These are phyloP conservation scores for Aspergillus funiculosus DNA, from an alignment of 495 filamentous ascomycete genomes.

Conservation along the genomic window DNA sequence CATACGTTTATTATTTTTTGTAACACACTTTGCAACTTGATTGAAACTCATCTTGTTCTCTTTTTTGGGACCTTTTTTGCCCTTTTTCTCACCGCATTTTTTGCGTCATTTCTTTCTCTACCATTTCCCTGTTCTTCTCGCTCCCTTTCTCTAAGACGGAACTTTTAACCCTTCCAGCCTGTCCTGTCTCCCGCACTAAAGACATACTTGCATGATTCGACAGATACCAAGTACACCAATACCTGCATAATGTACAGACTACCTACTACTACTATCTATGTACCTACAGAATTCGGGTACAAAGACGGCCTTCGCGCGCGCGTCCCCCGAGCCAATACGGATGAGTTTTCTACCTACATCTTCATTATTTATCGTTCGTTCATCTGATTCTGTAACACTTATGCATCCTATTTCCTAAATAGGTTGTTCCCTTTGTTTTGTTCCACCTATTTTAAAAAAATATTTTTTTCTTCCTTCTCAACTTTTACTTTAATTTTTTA, in stretches of 20 bases:
- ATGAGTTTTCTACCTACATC: too few species aligned
- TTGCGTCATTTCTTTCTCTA: constrained; percentile 15
- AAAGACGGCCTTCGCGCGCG: too few species aligned
- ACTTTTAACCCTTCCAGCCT: constrained; percentile 3
- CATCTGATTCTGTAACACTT: constrained; percentile 8
- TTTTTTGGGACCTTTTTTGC: constrained; percentile 16
- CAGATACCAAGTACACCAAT: not conserved
- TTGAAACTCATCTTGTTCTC: constrained; percentile 14
- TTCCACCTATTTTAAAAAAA: too few species aligned
- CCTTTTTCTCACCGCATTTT: constrained; percentile 22
- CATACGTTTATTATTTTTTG: constrained; percentile 14
- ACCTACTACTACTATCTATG: too few species aligned
- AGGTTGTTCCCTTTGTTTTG: not conserved
- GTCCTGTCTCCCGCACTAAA: not conserved
- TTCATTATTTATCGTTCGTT: too few species aligned
- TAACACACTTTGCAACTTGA: too few species aligned
- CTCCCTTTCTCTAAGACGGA: not conserved
- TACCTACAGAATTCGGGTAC: too few species aligned
- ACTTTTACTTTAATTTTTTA: too few species aligned
- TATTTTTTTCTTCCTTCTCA: not conserved
- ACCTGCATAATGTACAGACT: too few species aligned
- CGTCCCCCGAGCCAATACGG: too few species aligned
- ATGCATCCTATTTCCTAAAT: not conserved
- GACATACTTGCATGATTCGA: not conserved
- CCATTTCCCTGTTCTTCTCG: constrained; percentile 6